Percentiles rank a stretch among this genome's conserved stretches.
These are phyloP conservation scores for Nymphaea colorata DNA, from an alignment of 164 flowering plant genomes.

Conservation along the genomic window DNA sequence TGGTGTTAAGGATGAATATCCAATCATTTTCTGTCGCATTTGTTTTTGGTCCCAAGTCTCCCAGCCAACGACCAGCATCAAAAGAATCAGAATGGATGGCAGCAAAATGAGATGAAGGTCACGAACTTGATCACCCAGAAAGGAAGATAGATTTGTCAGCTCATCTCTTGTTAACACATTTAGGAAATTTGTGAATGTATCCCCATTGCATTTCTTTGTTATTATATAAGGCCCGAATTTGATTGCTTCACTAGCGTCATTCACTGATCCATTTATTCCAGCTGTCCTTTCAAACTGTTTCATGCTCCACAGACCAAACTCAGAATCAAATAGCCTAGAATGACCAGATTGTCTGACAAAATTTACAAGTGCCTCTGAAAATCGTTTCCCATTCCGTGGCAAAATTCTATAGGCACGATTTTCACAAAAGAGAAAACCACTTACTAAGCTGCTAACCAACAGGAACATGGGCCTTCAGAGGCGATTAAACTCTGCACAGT, in stretches of 20 bases:
- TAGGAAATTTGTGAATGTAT: conserved; percentile 66
- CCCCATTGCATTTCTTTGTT: conserved; percentile 75
- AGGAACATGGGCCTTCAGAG: conserved; percentile 62
- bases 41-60: no score
- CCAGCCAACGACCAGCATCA: no score
- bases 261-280: conserved; percentile 14
- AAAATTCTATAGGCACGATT: conserved; percentile 40
- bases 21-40: no score
- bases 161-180: conserved; percentile 51
- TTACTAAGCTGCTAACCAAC: conserved; percentile 58
- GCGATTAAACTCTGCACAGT: conserved; percentile 35
- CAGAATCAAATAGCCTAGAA: conserved; percentile 17
- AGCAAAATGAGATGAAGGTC: conserved; percentile 64
- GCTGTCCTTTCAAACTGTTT: conserved; percentile 41
- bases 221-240: conserved; percentile 71
- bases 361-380: conserved; percentile 51
- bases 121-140: conserved; percentile 73
- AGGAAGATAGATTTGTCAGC: conserved; percentile 49
- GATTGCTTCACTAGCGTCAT: conserved; percentile 19
- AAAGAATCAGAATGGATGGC: conserved; percentile 24
- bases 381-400: conserved; percentile 76
- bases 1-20: no score
- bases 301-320: conserved; percentile 79
- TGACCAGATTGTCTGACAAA: conserved; percentile 13
- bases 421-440: conserved; percentile 58